Percentiles rank a stretch among this genome's conserved stretches.
These are phyloP conservation scores for Solanum hybrid DNA, from an alignment of 305 asterid genomes.

Conservation along the genomic window DNA sequence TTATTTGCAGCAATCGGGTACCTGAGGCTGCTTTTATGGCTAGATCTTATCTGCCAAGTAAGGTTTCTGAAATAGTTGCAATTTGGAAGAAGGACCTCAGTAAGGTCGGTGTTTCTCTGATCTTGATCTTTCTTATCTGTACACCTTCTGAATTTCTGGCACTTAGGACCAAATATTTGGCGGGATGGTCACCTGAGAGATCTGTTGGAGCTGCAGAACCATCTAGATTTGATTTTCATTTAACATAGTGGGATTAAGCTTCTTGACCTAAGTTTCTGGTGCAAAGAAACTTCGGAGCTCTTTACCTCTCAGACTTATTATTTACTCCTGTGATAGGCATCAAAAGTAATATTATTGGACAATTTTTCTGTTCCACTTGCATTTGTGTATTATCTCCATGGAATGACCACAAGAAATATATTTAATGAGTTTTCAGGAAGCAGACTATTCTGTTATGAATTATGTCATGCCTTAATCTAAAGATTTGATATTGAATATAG, in stretches of 20 bases:
- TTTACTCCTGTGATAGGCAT: neutral
- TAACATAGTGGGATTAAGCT: neutral
- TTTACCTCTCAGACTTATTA: neutral
- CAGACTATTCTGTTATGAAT: neutral
- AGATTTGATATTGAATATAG: neutral
- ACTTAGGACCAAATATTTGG: neutral
- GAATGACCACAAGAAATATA: neutral
- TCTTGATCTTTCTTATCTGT: neutral
- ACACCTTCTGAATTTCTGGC: neutral
- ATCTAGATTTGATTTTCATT: neutral
- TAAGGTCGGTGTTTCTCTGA: constrained; percentile 34
- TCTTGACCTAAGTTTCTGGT: neutral
- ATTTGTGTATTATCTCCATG: neutral
- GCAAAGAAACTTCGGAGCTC: neutral
- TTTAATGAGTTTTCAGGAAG: neutral
- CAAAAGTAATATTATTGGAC: neutral
- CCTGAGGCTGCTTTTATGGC: constrained; percentile 99
- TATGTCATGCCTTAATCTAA: neutral
- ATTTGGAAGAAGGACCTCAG: constrained; percentile 89
- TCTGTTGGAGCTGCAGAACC: neutral
- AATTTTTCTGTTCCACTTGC: neutral
- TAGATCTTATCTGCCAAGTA: constrained; percentile 97
- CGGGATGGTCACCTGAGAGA: neutral
- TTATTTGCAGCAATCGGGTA: constrained; percentile 69
- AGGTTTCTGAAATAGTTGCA: constrained; percentile 89